Evolutionary conservation across 768 basidiomycete genomes (phyloP), one percentile per base, ranked within the genome.

Genomic region (Naganishia onofrii): DNA sequence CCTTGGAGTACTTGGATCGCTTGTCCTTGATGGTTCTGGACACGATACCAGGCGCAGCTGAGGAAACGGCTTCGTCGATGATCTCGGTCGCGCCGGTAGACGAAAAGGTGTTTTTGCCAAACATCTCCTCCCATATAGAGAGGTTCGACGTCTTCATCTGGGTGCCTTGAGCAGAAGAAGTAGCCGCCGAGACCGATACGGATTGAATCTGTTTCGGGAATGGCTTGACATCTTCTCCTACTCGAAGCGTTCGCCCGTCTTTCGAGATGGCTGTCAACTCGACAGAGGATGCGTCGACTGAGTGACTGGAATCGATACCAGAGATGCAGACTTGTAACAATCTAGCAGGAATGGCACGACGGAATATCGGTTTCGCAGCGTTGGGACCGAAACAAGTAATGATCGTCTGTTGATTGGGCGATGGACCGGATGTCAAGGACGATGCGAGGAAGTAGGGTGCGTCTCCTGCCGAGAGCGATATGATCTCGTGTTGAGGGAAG

Each of bases 101-200:
- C 71, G 36, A 74, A 74, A 93, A 87, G 2, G 89, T 89, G 53
- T 90, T 86, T 70, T 86, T 83, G 46, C 93, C 93, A 76, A 95
- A 96, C 76, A 94, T 90, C 76, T 94, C 92, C 79, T 92, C 89
- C 82, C 94, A 92, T 8, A 96, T 83, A 9, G 91, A 89, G 69
- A 44, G 60, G 29, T 65, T 51, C 7, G 65, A 34, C 7, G 65
- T 76, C 57, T 78, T 76, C 68, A 84, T 81, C 48, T 79, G 83
- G 42, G 78, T 79, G 48, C 85, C 84, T 15, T 84, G 84, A 57
- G 66, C 17, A 26, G 56, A 70, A 31, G 74, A 58, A 9, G 71
- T 64, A 15, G 71, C 57, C 10, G 73, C 65, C 9, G 46, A 23
- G 1, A 52, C 48, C 2, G 65, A 66, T 2, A 63, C 60, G 3